Evolutionary conservation across 208 protist genomes (phyloP), one percentile per base, ranked within the genome.

Genomic region (Wallacemonas sp.): DNA sequence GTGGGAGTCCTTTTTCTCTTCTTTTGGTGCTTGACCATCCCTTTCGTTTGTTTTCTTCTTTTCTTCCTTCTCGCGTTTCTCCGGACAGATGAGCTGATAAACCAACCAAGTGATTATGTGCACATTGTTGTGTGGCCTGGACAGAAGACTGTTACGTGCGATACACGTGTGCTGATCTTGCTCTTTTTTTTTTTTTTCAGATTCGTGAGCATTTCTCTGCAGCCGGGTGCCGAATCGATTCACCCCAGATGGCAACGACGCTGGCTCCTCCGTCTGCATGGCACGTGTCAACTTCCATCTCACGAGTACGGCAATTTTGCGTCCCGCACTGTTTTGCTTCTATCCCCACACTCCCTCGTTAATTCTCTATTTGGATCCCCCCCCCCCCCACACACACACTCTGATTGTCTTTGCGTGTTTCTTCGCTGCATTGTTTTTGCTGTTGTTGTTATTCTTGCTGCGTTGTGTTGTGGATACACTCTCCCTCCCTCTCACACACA

Each of bases 331-430:
- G 22, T 69, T 24, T 6, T 69, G 27, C 62, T 53, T 46, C 5
- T 55, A n/a, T 65, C 1, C 26, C 24, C 30, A 17, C 46, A n/a
- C n/a, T n/a, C n/a, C n/a, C n/a, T n/a, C n/a, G n/a, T n/a, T n/a
- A n/a, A n/a, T 26, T 65, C 38, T 28, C 9, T 44, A 24, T 61
- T 68, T 47, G 46, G 66, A 19, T 30, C 58, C 33, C 22, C 39
- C 28, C 26, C 47, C 27, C 26, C 36, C 9, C 9, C 36, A 14
- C 14, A 14, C 36, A 14, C 36, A 41, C 36, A 14, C 36, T 41
- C 9, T 41, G 24, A 26, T 2, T 22, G 17, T 54, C 21, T 54
- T 17, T 54, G 46, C 2, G 46, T 54, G 46, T 54, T 14, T 55
- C 17, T n/a, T n/a, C n/a, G 21, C 36, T 21, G 28, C 39, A 49